These are phyloP conservation scores for Fusarium sp. DNA, from an alignment of 2,329 filamentous ascomycete genomes.

Conservation along the genomic window DNA sequence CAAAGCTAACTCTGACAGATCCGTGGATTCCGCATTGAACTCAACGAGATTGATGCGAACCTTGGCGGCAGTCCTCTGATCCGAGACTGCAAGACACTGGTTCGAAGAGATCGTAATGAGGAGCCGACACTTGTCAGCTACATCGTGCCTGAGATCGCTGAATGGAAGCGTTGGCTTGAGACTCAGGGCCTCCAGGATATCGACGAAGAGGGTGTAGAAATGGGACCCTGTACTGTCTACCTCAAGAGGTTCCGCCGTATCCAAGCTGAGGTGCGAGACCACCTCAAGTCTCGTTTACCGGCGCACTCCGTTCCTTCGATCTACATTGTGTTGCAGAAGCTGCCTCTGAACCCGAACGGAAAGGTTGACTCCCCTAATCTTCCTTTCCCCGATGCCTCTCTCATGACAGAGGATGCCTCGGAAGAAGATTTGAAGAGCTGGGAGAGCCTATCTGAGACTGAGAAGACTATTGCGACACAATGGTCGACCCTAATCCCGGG, in stretches of 20 bases:
- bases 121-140: constrained; percentile 91
- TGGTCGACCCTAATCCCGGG: constrained; percentile 77
- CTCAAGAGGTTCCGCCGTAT: constrained; percentile 57
- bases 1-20: constrained; percentile 62
- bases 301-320: constrained; percentile 48
- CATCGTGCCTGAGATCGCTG: constrained; percentile 74
- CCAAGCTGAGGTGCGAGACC: constrained; percentile 55
- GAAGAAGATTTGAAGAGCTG: constrained; percentile 61
- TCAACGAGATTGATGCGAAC: constrained; percentile 90
- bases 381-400: constrained; percentile 74
- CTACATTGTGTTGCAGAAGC: constrained; percentile 45
- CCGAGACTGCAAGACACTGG: constrained; percentile 84
- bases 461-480: constrained; percentile 60
- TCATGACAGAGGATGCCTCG: constrained; percentile 54
- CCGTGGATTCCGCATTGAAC: constrained; percentile 92
- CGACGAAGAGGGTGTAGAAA: constrained; percentile 60
- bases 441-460: constrained; percentile 50
- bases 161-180: constrained; percentile 75
- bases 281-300: constrained; percentile 40
- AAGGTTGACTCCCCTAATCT: constrained; percentile 82
- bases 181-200: constrained; percentile 63
- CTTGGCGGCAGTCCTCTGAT: constrained; percentile 78
- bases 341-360: constrained; percentile 80
- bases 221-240: constrained; percentile 54
- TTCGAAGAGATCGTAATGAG: constrained; percentile 60